Base-by-base conservation (phyloP, 306 rosid genomes). In the Crataegus laevigata region DNA sequence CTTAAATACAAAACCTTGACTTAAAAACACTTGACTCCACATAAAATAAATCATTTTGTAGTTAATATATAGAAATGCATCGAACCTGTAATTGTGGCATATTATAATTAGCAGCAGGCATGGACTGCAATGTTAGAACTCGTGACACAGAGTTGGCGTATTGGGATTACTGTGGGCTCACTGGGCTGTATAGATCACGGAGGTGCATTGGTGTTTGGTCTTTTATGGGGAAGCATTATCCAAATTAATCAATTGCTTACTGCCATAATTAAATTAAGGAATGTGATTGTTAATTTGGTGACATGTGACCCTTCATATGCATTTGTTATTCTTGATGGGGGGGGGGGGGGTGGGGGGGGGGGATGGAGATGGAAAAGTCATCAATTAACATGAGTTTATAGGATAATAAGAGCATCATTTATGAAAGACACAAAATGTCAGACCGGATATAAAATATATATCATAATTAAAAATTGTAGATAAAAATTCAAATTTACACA, bases 121-220 rank as follows among this genome's bases (percentile, higher is more conserved):
- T 43, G 17, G 18, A 47, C 30, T 3, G 3, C 42, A 17, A 6
- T 17, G 42, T 30, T 30, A 3, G 22, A 63, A 30, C 42, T 15
- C 68, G 68, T 63, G 68, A 30, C 68, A 18, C 1, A 30, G 68
- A 63, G 24, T 63, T 63, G 68, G 80, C 73, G 6, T 45, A 29
- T 36, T 66, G 84, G 71, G 47, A 38, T 36, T 71, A 70, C 80
- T 7, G 17, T 69, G 71, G 79, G 68, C 74, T 30, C 80, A 4
- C 17, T 54, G 66, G 79, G 68, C 74, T 30, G 75, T 32, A 58
- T 4, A 45, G 8, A 63, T 81, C 81, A 81, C 81, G 79, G 75
- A 77, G 3, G 28, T 51, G 28, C 66, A 59, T 76, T 55, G 73
- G 71, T 72, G 71, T 7, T 36, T 32, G 58, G 71, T 13, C 21